Percentiles rank a stretch among this genome's conserved stretches.
Conservation (phyloP, 2,329 filamentous ascomycete genomes). For the Coniochaeta ligniaria region DNA sequence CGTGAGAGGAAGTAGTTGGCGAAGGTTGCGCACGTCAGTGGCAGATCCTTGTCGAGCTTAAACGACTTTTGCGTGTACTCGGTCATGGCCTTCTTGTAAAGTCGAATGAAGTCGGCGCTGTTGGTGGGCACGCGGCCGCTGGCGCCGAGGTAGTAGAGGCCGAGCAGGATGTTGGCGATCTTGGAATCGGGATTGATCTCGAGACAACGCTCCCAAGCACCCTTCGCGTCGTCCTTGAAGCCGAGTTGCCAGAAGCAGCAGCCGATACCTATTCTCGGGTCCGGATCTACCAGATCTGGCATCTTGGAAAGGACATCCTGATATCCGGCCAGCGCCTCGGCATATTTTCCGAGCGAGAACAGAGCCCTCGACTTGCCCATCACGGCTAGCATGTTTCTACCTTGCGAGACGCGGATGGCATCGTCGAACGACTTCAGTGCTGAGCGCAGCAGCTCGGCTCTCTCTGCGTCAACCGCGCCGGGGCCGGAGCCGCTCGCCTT, state of each 20-base stretch:
- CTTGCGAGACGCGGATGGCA: conserved; percentile 74
- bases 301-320: conserved; percentile 82
- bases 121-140: conserved; percentile 77
- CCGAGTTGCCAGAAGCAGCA: conserved; percentile 97
- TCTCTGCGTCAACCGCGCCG: conserved; percentile 61
- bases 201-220: conserved; percentile 81
- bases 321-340: conserved; percentile 76
- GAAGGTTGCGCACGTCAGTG: conserved; percentile 85
- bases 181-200: conserved; percentile 80
- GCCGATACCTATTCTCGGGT: conserved; percentile 92
- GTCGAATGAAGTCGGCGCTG: conserved; percentile 72
- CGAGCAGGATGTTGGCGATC: conserved; percentile 82
- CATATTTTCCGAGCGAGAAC: conserved; percentile 80
- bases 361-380: conserved; percentile 83
- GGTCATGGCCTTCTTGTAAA: conserved; percentile 92
- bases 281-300: conserved; percentile 83
- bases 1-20: conserved; percentile 82
- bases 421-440: conserved; percentile 94
- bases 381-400: conserved; percentile 85
- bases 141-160: conserved; percentile 80
- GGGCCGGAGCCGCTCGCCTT: conserved; percentile 48
- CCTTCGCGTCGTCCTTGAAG: conserved; percentile 85
- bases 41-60: conserved; percentile 86
- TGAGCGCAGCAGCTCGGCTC: conserved; percentile 71
- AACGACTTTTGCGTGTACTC: conserved; percentile 91